A percentile compares a stretch with the other conserved stretches of the same genome.
Conservation (phyloP, 352 stramenopile species). For the Hyaloperonospora brassicae region DNA sequence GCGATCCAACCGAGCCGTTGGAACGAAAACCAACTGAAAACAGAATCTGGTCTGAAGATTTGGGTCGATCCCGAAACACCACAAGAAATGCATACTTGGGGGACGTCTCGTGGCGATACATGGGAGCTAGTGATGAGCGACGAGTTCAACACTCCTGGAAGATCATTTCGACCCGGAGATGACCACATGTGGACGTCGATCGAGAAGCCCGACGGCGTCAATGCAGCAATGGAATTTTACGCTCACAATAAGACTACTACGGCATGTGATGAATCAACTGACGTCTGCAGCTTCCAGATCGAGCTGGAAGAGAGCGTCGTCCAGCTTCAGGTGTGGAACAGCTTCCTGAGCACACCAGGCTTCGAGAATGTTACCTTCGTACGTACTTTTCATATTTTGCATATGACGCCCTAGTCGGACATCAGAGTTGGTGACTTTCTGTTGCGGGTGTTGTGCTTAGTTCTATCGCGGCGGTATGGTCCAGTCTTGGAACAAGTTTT, state of each 20-base stretch:
- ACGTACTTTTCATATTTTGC: conserved; percentile 10
- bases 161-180: conserved; percentile 79
- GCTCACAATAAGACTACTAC: conserved; percentile 68
- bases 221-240: conserved; percentile 88
- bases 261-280: conserved; percentile 21
- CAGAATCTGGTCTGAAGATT: conserved; percentile 35
- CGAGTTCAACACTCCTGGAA: conserved; percentile 86
- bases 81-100: conserved; percentile 19
- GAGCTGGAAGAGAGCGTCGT: conserved; percentile 28
- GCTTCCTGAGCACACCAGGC: conserved; percentile 26
- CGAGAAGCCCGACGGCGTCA: conserved; percentile 89
- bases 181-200: conserved; percentile 90
- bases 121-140: conserved; percentile 90
- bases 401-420: background rate
- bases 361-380: conserved; percentile 38
- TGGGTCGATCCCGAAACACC: conserved; percentile 46
- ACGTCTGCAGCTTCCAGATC: conserved; percentile 33
- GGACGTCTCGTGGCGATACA: conserved; percentile 41
- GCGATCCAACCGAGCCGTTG: conserved; percentile 1
- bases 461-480: conserved; percentile 80
- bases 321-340: conserved; percentile 38
- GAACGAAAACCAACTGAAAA: conserved; percentile 19
- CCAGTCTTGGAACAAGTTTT: conserved; percentile 92
- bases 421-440: conserved; percentile 38
- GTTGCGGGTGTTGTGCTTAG: conserved; percentile 8